Base-by-base conservation (phyloP, 225 moss, liverwort and hornwort genomes). In the Rhytidiadelphus loreus region DNA sequence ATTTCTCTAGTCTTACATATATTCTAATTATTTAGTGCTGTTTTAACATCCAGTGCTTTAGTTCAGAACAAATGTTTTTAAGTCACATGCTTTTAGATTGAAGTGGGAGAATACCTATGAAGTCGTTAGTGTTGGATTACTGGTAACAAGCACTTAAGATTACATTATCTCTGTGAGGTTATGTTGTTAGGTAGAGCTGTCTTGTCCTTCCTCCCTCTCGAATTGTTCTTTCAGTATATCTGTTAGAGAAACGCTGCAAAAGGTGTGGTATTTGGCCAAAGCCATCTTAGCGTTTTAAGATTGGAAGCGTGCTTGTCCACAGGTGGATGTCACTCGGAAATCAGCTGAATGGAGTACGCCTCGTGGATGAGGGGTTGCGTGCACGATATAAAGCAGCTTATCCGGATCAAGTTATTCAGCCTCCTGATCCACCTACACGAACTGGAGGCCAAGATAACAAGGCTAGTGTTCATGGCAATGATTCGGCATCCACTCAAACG, bases 261-360 rank as follows among this genome's bases (percentile, higher is more conserved):
- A 43, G 56, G 12, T 72, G 41, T 55, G 44, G 41, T 73, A 70
- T 88, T 33, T 64, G 74, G 56, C 41, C 52, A 15, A 64, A 57
- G 58, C 16, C 22, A 35, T 50, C 58, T 33, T 64, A 56, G 71
- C 53, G 3, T 43, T 59, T 13, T 41, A 86, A 86, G 66, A 58
- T 66, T 44, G 30, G 28, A 44, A 41, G 35, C 57, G 59, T 88
- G 70, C 70, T 77, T 94, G 58, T 87, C 13, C 44, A 89, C 92
- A 99, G 98, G 90, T 99, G 99, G 99, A 99, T 99, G 90, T 99
- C 99, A 9, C 92, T 99, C 74, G 99, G 99, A 64, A 99, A 99
- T 86, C 99, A 99, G 91, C 90, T 99, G 85, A 95, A 93, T 79
- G 99, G 99, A 87, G 99, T 99, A 43, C 97, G 99, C 83, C 95